Base-by-base conservation (phyloP, 805 yeast genomes). In the Cyberlindnera mycetangii region DNA sequence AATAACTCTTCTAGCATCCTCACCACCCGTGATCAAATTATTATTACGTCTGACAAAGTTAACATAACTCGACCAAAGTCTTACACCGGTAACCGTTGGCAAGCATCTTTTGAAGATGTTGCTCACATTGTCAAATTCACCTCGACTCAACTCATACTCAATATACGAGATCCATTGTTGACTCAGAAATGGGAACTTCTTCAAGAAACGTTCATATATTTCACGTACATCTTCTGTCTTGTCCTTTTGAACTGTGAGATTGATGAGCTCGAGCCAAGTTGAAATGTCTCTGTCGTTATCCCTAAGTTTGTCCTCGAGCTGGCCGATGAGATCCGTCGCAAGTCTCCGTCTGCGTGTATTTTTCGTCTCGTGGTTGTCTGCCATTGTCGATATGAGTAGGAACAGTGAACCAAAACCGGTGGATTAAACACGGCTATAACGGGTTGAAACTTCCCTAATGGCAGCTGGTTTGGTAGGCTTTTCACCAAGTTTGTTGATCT, bases 1-100 rank as follows among this genome's bases (percentile, higher is more conserved):
- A 12, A 90, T 85, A 2, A 78, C 75, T 10, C 81, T 75, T 51
- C 93, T 70, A 0, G 93, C 90, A 50, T 76, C 81, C 59, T 85
- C 95, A 28, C 93, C 93, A 19, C 92, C 95, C 4, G 89, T 83
- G 42, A 84, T 78, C 18, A 84, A 72, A 55, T 85, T 81, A 44
- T 75, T 74, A 42, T 72, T 71, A 38, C 88, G 71, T 44, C 90
- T 79, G 22, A 90, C 88, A 61, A 86, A 88, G 37, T 76, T 77
- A 22, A 93, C 75, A 62, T 92, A 92, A n/a, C 76, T 66, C 43
- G 79, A 71, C 83, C 95, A 92, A 20, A 92, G 65, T 19, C 76
- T 75, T 21, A 89, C 81, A 53, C 84, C 80, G 41, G 76, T 78
- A 16, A 82, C 74, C 25, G 72, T 70, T 2, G 81, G 74, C 34